Percentiles rank a stretch among this genome's conserved stretches.
Evolutionary conservation across 768 basidiomycete species (phyloP).

Genomic region (Macrolepiota dolichaula): DNA sequence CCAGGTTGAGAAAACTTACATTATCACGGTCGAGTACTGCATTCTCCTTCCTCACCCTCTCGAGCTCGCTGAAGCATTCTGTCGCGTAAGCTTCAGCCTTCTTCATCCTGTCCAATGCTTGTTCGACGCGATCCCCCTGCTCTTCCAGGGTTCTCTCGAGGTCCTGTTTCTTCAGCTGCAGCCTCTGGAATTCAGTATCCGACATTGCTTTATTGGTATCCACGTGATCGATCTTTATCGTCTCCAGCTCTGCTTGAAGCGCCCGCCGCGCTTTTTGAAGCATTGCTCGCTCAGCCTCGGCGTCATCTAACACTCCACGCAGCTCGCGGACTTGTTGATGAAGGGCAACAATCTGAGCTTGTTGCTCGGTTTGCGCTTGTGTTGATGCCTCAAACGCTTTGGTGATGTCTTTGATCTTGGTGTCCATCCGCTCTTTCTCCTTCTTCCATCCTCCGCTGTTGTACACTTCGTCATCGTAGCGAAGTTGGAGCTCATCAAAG

Average conservation of each 20-base stretch:
- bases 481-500: constrained; percentile 69
- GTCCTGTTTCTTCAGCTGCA: constrained; percentile 80
- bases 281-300: constrained; percentile 75
- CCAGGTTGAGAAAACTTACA: constrained; percentile 33
- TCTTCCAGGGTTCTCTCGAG: constrained; percentile 76
- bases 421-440: constrained; percentile 84
- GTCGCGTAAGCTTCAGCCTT: constrained; percentile 75
- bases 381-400: constrained; percentile 74
- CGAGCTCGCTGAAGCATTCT: constrained; percentile 74
- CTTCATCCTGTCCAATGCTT: constrained; percentile 75
- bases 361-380: constrained; percentile 74
- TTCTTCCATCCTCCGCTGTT: constrained; percentile 81
- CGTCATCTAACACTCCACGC: constrained; percentile 77
- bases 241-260: constrained; percentile 76
- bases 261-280: constrained; percentile 81
- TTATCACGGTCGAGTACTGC: constrained; percentile 77
- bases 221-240: constrained; percentile 72
- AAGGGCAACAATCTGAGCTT: constrained; percentile 77
- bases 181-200: constrained; percentile 70
- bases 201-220: constrained; percentile 68
- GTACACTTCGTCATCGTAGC: constrained; percentile 75
- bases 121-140: constrained; percentile 67
- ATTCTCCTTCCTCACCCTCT: constrained; percentile 76
- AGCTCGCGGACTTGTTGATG: constrained; percentile 87
- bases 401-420: constrained; percentile 72